A percentile compares a stretch with the other conserved stretches of the same genome.
Evolutionary conservation across 2,329 filamentous ascomycete species (phyloP).

Genomic region (Sporothrix brasiliensis): DNA sequence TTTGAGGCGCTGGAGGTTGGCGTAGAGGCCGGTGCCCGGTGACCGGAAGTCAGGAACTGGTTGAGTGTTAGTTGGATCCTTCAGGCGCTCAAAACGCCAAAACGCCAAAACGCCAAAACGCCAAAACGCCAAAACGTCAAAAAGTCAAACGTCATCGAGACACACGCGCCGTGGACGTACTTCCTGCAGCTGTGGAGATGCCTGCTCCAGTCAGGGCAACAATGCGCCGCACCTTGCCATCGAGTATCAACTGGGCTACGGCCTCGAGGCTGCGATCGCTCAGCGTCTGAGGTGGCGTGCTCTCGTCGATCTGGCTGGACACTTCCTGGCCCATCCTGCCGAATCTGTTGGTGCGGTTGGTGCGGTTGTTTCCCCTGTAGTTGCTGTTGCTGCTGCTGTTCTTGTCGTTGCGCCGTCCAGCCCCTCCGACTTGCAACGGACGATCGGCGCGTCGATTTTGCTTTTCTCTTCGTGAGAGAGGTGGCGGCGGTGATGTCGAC

Average conservation of each 20-base stretch:
- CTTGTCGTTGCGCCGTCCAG: neutral
- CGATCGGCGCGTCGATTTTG: slow-evolving; percentile 23
- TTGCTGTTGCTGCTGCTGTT: slow-evolving; percentile 7
- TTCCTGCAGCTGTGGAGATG: slow-evolving; percentile 74
- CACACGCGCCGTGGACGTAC: slow-evolving; percentile 45
- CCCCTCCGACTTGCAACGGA: slow-evolving; percentile 22
- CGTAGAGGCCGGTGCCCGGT: slow-evolving; percentile 89
- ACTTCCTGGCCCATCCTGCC: slow-evolving; percentile 83
- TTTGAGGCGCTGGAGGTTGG: slow-evolving; percentile 83
- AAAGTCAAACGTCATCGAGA: neutral
- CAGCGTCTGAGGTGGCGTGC: slow-evolving; percentile 66
- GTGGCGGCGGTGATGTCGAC: slow-evolving; percentile 26
- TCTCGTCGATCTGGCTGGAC: slow-evolving; percentile 67
- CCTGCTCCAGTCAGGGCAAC: slow-evolving; percentile 91
- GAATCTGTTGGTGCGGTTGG: slow-evolving; percentile 2
- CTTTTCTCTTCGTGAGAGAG: slow-evolving; percentile 28
- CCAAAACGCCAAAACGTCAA: no score
- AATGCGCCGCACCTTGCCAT: slow-evolving; percentile 67
- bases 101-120: no score
- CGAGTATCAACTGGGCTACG: slow-evolving; percentile 78
- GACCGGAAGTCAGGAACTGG: slow-evolving; percentile 90
- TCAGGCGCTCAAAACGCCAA: no score
- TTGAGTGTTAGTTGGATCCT: neutral
- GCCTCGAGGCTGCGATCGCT: slow-evolving; percentile 69
- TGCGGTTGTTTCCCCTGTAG: neutral